Evolutionary conservation across 495 filamentous ascomycete species (phyloP), one percentile per base, ranked within the genome.

Genomic region (Articulospora tetracladia): DNA sequence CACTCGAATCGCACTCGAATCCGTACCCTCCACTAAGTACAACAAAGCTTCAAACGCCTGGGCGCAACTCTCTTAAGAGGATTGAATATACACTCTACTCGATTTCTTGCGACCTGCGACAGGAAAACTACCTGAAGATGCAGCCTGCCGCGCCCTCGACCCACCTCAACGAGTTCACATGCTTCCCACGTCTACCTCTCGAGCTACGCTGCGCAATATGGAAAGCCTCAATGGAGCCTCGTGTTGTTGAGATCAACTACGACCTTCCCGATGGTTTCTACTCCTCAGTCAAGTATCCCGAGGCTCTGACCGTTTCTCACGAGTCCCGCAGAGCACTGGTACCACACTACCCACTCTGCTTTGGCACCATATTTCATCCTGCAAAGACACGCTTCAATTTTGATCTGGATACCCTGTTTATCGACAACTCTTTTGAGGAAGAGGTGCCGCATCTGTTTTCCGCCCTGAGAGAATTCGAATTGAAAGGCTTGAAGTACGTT

Each of bases 361-460:
- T 55, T 30, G 53, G 53, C 11, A 2, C 53, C 15, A 22, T 10
- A 19, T 39, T 36, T 30, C 53, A 55, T n/a, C 53, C 26, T 22
- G 19, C 27, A 3, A 55, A 55, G 30, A 39, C 30, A 17, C 53
- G 53, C 13, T 55, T 55, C 28, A 55, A 55, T 10, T 20, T 55
- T 22, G 7, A 17, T 19, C 17, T 55, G 2, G 53, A 55, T 24
- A 55, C 53, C 6, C 30, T 55, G 3, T 55, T 2, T 22, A 34
- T 55, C 23, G 34, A 22, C 13, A 26, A 50, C 6, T 6, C 4
- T 50, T 13, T 50, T 7, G 47, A 50, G 17, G 23, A 50, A 6
- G 22, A 50, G 4, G 25, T 50, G 6, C 47, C 47, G 25, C 47
- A 50, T 50, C 47, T 50, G 3, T 50, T 50, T n/a, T 3, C 47